A percentile compares a stretch with the other conserved stretches of the same genome.
Evolutionary conservation across 2,329 filamentous ascomycete genomes (phyloP).

Genomic region (Aspergillus proliferans): DNA sequence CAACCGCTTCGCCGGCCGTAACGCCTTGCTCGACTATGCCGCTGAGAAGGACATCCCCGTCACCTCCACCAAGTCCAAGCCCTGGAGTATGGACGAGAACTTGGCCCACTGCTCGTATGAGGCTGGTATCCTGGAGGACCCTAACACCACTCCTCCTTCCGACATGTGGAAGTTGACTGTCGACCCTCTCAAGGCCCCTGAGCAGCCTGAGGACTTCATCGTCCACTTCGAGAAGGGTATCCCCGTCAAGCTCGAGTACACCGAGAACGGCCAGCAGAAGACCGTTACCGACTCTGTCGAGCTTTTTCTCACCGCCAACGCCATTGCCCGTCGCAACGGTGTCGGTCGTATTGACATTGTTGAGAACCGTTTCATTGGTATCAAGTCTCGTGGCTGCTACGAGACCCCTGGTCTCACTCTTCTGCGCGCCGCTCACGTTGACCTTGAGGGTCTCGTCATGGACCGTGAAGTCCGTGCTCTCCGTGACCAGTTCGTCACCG

Average conservation of each 20-base stretch:
- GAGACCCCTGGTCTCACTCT: constrained; percentile 44
- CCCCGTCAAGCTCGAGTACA: constrained; percentile 60
- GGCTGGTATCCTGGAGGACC: constrained; percentile 58
- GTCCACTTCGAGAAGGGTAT: constrained; percentile 68
- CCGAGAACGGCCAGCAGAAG: constrained; percentile 46
- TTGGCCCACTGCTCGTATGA: constrained; percentile 68
- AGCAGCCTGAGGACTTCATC: constrained; percentile 65
- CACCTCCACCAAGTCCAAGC: constrained; percentile 44
- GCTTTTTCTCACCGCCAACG: constrained; percentile 66
- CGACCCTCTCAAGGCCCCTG: constrained; percentile 63
- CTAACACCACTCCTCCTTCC: constrained; percentile 57
- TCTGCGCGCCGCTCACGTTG: constrained; percentile 34
- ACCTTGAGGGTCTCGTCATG: constrained; percentile 53
- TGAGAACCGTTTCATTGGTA: constrained; percentile 71
- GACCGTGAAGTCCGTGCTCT: constrained; percentile 63
- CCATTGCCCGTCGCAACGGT: constrained; percentile 65
- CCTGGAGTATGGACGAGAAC: constrained; percentile 46
- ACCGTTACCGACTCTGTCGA: constrained; percentile 62
- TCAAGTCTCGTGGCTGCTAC: constrained; percentile 78
- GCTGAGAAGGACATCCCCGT: constrained; percentile 43
- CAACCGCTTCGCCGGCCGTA: constrained; percentile 44
- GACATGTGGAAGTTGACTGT: constrained; percentile 71
- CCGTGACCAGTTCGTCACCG: constrained; percentile 64
- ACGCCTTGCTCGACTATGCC: constrained; percentile 46
- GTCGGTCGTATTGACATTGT: constrained; percentile 79